Conservation (phyloP, 2,329 filamentous ascomycete genomes). For the Lizonia empirigonia region DNA sequence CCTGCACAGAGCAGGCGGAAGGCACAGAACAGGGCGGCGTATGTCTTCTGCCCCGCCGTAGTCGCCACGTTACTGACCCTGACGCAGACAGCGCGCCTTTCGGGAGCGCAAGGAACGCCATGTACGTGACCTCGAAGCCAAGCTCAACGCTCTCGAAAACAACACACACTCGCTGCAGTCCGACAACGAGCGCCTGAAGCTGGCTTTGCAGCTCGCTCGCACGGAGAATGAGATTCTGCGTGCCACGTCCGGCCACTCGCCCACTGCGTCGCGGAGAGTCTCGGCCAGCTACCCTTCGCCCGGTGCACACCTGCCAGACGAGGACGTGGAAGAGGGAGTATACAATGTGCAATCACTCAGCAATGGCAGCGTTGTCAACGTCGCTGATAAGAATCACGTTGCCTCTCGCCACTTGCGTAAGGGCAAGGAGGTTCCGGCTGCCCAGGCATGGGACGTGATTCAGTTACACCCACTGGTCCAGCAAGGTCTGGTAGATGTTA, state of each 20-base stretch:
- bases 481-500: slow-evolving; percentile 79
- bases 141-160: slow-evolving; percentile 77
- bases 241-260: slow-evolving; percentile 66
- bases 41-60: slow-evolving; percentile 45
- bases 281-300: slow-evolving; percentile 49
- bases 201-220: slow-evolving; percentile 79
- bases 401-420: slow-evolving; percentile 27
- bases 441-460: slow-evolving; percentile 84
- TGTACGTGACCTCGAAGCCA: slow-evolving; percentile 89
- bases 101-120: slow-evolving; percentile 94
- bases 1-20: slow-evolving; percentile 64
- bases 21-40: slow-evolving; percentile 75
- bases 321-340: slow-evolving; percentile 27
- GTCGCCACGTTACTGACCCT: slow-evolving; percentile 8
- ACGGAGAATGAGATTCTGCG: slow-evolving; percentile 94
- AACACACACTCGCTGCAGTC: slow-evolving; percentile 72
- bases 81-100: slow-evolving; percentile 86
- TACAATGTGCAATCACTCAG: slow-evolving; percentile 40
- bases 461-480: slow-evolving; percentile 78
- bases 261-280: slow-evolving; percentile 50
- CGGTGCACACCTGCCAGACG: slow-evolving; percentile 35
- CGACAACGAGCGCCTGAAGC: slow-evolving; percentile 86
- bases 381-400: slow-evolving; percentile 35
- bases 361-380: slow-evolving; percentile 41
- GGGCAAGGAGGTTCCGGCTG: slow-evolving; percentile 40